Evolutionary conservation across 192 early-diverging fungal species (phyloP).

Genomic region (Umbelopsis vinacea): DNA sequence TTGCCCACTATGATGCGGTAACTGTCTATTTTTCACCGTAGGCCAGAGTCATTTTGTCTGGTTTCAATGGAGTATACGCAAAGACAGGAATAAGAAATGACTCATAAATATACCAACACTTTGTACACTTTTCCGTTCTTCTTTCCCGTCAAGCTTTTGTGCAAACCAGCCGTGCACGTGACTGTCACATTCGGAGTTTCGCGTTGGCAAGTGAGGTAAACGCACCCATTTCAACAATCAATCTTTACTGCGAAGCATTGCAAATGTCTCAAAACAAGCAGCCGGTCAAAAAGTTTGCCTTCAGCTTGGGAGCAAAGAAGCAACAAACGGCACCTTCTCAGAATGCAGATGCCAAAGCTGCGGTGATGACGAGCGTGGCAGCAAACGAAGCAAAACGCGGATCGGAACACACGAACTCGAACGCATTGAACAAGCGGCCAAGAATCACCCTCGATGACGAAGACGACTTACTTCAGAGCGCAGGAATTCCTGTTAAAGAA

Average conservation of each 20-base stretch:
- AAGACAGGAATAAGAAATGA: no score
- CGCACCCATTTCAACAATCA: no score
- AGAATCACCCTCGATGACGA: constrained; percentile 43
- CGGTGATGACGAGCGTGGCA: neutral
- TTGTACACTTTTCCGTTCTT: no score
- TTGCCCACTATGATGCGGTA: no score
- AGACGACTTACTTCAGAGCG: constrained; percentile 38
- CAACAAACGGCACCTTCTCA: neutral
- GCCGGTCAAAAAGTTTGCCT: constrained; percentile 11
- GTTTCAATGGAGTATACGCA: no score
- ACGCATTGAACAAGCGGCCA: constrained; percentile 3
- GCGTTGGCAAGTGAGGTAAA: no score
- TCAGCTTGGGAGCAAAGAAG: constrained; percentile 13
- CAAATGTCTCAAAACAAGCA: constrained; percentile 16
- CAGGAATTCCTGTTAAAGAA: constrained; percentile 24
- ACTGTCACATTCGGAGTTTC: no score
- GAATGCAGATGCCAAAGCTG: neutral
- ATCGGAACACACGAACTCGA: neutral
- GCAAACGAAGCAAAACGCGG: neutral
- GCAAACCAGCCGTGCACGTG: no score
- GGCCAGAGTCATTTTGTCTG: no score
- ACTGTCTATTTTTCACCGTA: no score
- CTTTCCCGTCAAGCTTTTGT: no score
- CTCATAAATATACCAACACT: no score
- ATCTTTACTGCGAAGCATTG: neutral